Conservation (phyloP, 164 flowering plant species). For the Echeveria elegans region DNA sequence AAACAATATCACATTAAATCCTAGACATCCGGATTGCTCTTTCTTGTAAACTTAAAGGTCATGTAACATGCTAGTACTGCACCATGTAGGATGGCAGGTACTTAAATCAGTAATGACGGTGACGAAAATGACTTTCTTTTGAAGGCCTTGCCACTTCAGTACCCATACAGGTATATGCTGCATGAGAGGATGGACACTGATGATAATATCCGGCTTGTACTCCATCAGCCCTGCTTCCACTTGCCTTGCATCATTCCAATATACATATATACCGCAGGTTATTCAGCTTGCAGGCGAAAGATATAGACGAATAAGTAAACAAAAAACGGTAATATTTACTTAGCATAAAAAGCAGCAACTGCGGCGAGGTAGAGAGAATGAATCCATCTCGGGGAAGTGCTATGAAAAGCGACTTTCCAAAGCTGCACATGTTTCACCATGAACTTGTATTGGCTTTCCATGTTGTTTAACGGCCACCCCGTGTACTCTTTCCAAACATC, state of each 20-base stretch:
- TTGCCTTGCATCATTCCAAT: slow-evolving; percentile 42
- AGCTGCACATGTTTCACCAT: slow-evolving; percentile 95
- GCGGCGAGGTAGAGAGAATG: slow-evolving; percentile 79
- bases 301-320: not conserved
- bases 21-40: too few relatives aligned
- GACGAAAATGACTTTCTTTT: slow-evolving; percentile 79
- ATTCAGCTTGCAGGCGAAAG: not conserved
- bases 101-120: slow-evolving; percentile 94
- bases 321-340: too few relatives aligned
- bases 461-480: slow-evolving; percentile 91
- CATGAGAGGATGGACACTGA: slow-evolving; percentile 96
- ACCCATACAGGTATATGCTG: slow-evolving; percentile 94
- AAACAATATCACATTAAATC: not conserved
- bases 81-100: slow-evolving; percentile 94
- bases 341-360: slow-evolving; percentile 89
- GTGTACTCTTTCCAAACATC: slow-evolving; percentile 97
- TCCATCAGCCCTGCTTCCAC: slow-evolving; percentile 97
- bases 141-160: slow-evolving; percentile 88
- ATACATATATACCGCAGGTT: slow-evolving; percentile 4
- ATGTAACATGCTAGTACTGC: too few relatives aligned
- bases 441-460: slow-evolving; percentile 89
- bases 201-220: slow-evolving; percentile 94
- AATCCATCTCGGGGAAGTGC: slow-evolving; percentile 88
- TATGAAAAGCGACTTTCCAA: slow-evolving; percentile 90
- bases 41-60: too few relatives aligned